Base-by-base conservation (phyloP, 176 grass and related monocot genomes). In the Carex cristatella region DNA sequence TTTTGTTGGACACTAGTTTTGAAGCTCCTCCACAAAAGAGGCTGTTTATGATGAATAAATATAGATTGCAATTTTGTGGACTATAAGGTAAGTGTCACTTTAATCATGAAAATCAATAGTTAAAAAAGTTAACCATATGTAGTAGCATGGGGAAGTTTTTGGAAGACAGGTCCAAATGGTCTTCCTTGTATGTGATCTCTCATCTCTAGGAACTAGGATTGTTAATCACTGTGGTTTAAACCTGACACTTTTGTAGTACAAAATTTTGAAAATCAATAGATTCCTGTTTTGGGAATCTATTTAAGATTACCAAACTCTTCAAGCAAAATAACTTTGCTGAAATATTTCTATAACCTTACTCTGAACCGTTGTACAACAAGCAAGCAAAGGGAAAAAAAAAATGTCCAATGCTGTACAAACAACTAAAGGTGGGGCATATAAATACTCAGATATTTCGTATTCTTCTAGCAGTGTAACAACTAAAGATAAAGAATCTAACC, bases 401-500 rank as follows among this genome's bases (percentile, higher is more conserved):
- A 75, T 13, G 10, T 53, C 51, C 19, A 11, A 28, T 30, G 48
- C 31, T 74, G 12, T 23, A 74, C 44, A 74, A 74, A 28, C 38
- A n/a, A 69, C 65, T 38, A 38, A 38, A 69, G 13, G 71, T 76
- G 46, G 48, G 23, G 10, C 15, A 35, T 33, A 55, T 27, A 78
- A 57, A 8, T 78, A 77, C 6, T 31, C 27, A 8, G 67, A 42
- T 40, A 55, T 56, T 78, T 78, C 27, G 3, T 57, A 57, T 78
- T 57, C 28, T 9, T 0, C 18, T 78, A 78, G 51, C 13, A 57
- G 13, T 2, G 27, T 57, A n/a, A 71, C 16, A 37, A 18, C 60
- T 59, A 79, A 79, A 63, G 4, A 69, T 28, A 81, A 81, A 85
- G 19, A 75, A 81, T 81, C 82, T 76, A 51, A 91, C 89, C 89